Evolutionary conservation across 2,329 filamentous ascomycete genomes (phyloP).

Genomic region (Zarea fungicola): DNA sequence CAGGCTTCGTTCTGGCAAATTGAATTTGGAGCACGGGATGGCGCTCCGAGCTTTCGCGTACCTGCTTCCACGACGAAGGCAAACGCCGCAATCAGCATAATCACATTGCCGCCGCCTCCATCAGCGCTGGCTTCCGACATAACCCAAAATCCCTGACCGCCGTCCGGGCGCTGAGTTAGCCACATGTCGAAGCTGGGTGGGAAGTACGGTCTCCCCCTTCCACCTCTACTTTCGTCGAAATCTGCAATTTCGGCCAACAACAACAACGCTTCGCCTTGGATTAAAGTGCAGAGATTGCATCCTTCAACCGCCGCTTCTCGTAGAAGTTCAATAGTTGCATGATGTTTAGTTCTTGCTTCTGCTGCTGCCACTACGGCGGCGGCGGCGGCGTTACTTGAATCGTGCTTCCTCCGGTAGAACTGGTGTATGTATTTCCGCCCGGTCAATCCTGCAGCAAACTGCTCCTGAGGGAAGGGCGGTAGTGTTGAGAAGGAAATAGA

Average conservation of each 20-base stretch:
- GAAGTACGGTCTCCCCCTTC: neutral
- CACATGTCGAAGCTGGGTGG: conserved; percentile 8
- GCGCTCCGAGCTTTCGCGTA: neutral
- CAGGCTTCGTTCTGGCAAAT: neutral
- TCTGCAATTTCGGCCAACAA: neutral
- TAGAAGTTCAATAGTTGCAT: neutral
- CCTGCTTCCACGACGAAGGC: neutral
- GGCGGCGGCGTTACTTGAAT: neutral
- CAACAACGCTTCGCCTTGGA: neutral
- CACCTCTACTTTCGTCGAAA: neutral
- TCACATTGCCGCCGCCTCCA: neutral
- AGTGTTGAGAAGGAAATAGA: neutral
- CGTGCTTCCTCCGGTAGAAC: neutral
- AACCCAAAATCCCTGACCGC: conserved; percentile 2
- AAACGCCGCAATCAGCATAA: conserved; percentile 5
- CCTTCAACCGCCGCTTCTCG: neutral
- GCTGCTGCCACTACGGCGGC: neutral
- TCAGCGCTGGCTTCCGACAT: neutral
- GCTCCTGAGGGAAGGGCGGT: neutral
- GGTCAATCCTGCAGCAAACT: neutral
- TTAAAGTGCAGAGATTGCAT: neutral
- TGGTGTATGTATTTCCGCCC: neutral
- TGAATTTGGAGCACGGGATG: too few relatives aligned
- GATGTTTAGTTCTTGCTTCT: neutral
- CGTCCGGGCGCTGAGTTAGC: conserved; percentile 2